Evolutionary conservation across 2,329 filamentous ascomycete genomes (phyloP).

Genomic region (Pestalotiopsis sp.): DNA sequence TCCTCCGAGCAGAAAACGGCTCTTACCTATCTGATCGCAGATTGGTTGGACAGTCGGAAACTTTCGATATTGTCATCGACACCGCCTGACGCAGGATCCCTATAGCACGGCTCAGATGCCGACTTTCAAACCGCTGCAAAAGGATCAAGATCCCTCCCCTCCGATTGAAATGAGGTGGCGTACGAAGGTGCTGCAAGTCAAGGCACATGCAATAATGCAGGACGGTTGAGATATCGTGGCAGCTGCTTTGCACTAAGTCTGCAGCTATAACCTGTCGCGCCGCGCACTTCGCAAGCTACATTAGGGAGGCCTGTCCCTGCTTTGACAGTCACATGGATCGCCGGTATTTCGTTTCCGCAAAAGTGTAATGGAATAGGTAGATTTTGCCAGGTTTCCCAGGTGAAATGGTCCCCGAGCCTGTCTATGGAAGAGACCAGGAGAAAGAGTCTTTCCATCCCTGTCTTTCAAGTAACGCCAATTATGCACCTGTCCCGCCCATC

Average conservation of each 20-base stretch:
- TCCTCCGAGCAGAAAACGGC: background rate
- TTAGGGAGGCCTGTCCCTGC: conserved; percentile 8
- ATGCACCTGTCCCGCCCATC: background rate
- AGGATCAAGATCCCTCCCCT: background rate
- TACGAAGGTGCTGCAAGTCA: background rate
- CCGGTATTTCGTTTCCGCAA: background rate
- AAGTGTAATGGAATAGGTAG: background rate
- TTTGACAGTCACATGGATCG: background rate
- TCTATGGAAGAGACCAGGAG: background rate
- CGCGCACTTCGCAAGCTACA: conserved; percentile 14
- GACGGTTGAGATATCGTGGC: background rate
- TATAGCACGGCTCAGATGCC: background rate
- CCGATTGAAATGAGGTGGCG: background rate
- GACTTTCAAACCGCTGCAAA: background rate
- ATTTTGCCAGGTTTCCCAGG: conserved; percentile 5
- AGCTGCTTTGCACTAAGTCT: background rate
- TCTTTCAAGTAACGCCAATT: conserved; percentile 6
- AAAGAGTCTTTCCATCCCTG: conserved; percentile 2
- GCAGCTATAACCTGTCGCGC: conserved; percentile 13
- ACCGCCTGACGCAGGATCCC: background rate
- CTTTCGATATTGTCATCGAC: background rate
- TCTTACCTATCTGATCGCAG: background rate
- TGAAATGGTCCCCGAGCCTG: background rate
- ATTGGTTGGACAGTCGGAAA: background rate
- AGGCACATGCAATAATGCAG: background rate